Base-by-base conservation (phyloP, 306 rosid species). In the Castanea sativa region DNA sequence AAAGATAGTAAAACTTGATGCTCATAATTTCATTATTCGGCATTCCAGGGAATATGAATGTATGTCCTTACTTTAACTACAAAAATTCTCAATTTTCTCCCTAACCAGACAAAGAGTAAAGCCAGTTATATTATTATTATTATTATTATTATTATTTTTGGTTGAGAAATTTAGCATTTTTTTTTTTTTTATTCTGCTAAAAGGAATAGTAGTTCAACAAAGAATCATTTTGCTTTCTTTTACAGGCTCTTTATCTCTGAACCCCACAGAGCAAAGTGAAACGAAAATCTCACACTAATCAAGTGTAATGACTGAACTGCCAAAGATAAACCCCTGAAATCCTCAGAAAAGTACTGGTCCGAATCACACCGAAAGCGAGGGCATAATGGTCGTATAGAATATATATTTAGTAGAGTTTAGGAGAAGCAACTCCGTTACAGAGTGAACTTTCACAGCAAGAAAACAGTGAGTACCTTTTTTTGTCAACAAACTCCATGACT, bases 191-290 rank as follows among this genome's bases (percentile, higher is more conserved):
- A 41, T 41, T 41, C 45, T 41, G 45, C 45, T 41, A 41, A 41
- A 41, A 8, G 38, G 25, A 38, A 49, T 15, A 61, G 25, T 35
- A 29, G 76, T 61, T 45, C 29, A 29, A 35, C 9, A 30, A 74
- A 78, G 85, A 81, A 81, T 77, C 78, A 69, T 61, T 58, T 78
- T 85, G 83, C 80, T 80, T 80, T 72, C 67, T 21, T 20, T 45
- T 7, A n/a, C 45, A 27, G 72, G 20, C 53, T 60, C 73, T 51
- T 79, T 71, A 27, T 38, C 52, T 23, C 74, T 30, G 23, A 55
- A 15, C 30, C 49, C 41, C 41, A 55, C 14, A 7, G 71, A 33
- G 52, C 19, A 43, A 82, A 27, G 51, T 30, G 35, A 74, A 74
- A 59, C 1, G 1, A 27, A 4, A 7, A 12, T 49, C 56, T 8